These are phyloP conservation scores for Thymus quinquecostatus DNA, from an alignment of 257 asterid species.

Conservation along the genomic window DNA sequence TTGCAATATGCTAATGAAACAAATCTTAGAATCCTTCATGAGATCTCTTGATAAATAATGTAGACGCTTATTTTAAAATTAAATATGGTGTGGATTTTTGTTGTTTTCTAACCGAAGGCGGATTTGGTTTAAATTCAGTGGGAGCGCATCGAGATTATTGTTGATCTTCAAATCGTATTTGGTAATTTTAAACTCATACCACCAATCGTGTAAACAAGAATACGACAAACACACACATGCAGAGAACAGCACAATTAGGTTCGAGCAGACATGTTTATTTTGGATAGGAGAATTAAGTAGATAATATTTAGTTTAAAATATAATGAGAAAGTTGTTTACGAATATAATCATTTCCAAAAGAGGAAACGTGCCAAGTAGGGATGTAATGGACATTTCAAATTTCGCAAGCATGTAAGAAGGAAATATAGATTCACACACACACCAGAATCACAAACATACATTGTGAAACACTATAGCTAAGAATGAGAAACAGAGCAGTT, in stretches of 20 bases:
- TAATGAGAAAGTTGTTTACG: too few species aligned
- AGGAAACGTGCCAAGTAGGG: too few species aligned
- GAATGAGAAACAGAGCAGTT: conserved; percentile 25
- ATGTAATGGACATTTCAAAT: too few species aligned
- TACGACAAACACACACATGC: too few species aligned
- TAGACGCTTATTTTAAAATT: not conserved
- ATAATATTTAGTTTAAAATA: too few species aligned
- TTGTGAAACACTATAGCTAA: conserved; percentile 26
- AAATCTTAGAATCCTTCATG: conserved; percentile 19
- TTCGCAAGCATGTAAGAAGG: too few species aligned
- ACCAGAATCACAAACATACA: conserved; percentile 31
- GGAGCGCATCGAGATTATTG: not conserved
- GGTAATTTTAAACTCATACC: not conserved
- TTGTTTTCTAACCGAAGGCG: not conserved
- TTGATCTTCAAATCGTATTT: not conserved
- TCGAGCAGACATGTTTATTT: too few species aligned
- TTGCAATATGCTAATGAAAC: conserved; percentile 18
- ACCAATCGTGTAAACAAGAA: too few species aligned
- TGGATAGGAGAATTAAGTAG: too few species aligned
- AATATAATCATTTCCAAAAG: too few species aligned
- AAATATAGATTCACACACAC: conserved; percentile 29
- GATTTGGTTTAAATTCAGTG: not conserved
- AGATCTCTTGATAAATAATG: not conserved
- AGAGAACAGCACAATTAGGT: too few species aligned
- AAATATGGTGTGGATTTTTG: not conserved